A percentile compares a stretch with the other conserved stretches of the same genome.
Conservation (phyloP, 2,329 filamentous ascomycete species). For the Alternaria viburni region DNA sequence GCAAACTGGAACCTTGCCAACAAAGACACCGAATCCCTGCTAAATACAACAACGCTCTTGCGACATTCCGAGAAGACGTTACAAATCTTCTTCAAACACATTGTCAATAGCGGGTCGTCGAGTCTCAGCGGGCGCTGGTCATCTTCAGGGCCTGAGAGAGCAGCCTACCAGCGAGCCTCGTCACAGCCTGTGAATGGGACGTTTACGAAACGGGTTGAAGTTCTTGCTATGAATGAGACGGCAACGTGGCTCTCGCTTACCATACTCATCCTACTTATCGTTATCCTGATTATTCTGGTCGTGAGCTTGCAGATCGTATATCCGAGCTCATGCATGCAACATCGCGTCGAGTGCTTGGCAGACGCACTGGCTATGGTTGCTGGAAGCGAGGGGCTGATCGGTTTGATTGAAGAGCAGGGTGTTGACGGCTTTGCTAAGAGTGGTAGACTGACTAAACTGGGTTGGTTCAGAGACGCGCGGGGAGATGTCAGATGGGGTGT, state of each 20-base stretch:
- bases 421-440: not conserved
- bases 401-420: not conserved
- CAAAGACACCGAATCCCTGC: not conserved
- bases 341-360: not conserved
- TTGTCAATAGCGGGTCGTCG: not conserved
- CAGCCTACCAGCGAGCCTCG: not conserved
- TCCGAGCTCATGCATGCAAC: not conserved
- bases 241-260: not conserved
- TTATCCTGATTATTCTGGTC: not conserved
- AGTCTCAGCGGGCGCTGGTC: not conserved
- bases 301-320: not conserved
- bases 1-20: not conserved
- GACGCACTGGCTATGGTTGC: not conserved
- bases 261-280: not conserved
- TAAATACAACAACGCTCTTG: not conserved
- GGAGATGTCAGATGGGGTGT: not conserved
- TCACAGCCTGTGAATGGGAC: not conserved
- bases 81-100: not conserved
- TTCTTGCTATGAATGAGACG: not conserved
- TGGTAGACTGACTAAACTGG: not conserved
- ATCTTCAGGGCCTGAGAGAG: not conserved
- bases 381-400: not conserved
- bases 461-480: not conserved
- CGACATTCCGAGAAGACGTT: not conserved
- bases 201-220: not conserved